Percentiles rank a stretch among this genome's conserved stretches.
phyloP scores from a whole-genome alignment of 257 asterid species.

The Plantago ovata region DNA sequence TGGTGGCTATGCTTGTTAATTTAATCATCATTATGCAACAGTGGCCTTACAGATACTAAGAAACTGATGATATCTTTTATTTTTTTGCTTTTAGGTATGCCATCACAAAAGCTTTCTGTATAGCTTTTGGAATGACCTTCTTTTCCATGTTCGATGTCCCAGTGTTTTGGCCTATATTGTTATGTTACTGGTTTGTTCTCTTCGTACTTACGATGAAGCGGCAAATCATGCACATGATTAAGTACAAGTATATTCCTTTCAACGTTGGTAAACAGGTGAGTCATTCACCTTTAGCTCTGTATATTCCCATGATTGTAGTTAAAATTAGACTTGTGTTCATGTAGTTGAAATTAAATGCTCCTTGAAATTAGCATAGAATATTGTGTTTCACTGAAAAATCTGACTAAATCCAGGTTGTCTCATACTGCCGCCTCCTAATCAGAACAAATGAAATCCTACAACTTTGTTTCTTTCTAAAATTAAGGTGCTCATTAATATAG shows the following conservation, averaged over 20 bases:
- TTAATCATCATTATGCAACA: neutral
- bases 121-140: conserved; percentile 81
- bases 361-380: too few relatives aligned
- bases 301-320: too few relatives aligned
- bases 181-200: conserved; percentile 86
- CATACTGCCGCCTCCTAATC: too few relatives aligned
- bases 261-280: conserved; percentile 83
- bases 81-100: conserved; percentile 64
- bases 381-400: too few relatives aligned
- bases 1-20: neutral
- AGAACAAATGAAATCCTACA: too few relatives aligned
- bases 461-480: too few relatives aligned
- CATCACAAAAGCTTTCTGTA: conserved; percentile 79
- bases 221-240: conserved; percentile 88
- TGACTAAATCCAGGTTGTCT: too few relatives aligned
- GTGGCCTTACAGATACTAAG: neutral
- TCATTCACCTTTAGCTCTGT: conserved; percentile 1
- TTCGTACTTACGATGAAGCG: conserved; percentile 88
- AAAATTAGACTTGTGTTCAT: neutral
- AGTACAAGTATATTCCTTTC: conserved; percentile 79
- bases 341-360: neutral
- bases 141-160: conserved; percentile 88
- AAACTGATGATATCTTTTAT: conserved; percentile 7
- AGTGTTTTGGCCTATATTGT: conserved; percentile 87
- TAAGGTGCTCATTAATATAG: too few relatives aligned